These are phyloP conservation scores for Onygena corvina DNA, from an alignment of 2,329 filamentous ascomycete species.

Conservation along the genomic window DNA sequence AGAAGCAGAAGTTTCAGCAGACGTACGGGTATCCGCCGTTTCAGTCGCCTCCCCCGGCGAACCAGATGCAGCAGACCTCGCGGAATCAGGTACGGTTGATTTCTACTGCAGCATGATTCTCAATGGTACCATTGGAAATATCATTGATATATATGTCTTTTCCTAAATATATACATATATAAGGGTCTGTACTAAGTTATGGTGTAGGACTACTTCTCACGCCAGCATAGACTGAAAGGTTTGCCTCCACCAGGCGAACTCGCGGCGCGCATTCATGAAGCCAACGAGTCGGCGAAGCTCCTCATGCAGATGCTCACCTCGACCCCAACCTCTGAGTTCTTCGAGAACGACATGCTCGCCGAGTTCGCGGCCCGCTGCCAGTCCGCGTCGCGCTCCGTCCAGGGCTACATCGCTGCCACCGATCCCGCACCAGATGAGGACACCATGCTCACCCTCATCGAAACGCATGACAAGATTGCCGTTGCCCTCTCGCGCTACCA, in stretches of 20 bases:
- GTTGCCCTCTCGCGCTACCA: slow-evolving; percentile 74
- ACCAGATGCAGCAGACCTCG: too few relatives aligned
- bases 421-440: slow-evolving; percentile 79
- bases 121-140: too few relatives aligned
- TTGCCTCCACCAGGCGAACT: slow-evolving; percentile 64
- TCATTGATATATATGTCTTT: too few relatives aligned
- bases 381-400: slow-evolving; percentile 66
- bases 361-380: slow-evolving; percentile 85
- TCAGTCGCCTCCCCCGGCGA: neutral
- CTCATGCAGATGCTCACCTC: slow-evolving; percentile 85
- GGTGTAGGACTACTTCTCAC: slow-evolving; percentile 16
- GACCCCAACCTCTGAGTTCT: slow-evolving; percentile 62
- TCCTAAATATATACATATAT: too few relatives aligned
- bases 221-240: slow-evolving; percentile 24
- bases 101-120: too few relatives aligned
- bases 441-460: slow-evolving; percentile 84
- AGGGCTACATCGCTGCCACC: slow-evolving; percentile 69
- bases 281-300: slow-evolving; percentile 76
- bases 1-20: slow-evolving; percentile 56
- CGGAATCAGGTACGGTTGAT: too few relatives aligned
- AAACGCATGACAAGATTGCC: slow-evolving; percentile 84
- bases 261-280: slow-evolving; percentile 73
- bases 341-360: slow-evolving; percentile 74
- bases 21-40: slow-evolving; percentile 4
- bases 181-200: too few relatives aligned